Percentiles rank a stretch among this genome's conserved stretches.
Evolutionary conservation across 495 filamentous ascomycete genomes (phyloP).

Genomic region (Penicillium pancosmium): DNA sequence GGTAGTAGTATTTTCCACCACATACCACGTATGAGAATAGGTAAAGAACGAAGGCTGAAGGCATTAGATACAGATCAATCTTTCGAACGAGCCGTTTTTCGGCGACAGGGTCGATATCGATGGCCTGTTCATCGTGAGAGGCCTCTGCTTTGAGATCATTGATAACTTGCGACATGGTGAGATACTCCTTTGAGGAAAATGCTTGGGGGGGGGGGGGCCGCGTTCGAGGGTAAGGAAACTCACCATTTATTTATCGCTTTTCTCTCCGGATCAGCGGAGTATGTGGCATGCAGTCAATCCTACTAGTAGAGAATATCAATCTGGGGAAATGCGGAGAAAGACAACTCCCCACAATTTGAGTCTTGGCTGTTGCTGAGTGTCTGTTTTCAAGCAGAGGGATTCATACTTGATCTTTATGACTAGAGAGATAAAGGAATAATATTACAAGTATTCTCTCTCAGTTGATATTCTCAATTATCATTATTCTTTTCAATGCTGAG

Average conservation of each 20-base stretch:
- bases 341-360: too few species aligned
- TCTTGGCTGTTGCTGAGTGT: not conserved
- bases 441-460: too few species aligned
- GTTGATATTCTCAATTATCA: too few species aligned
- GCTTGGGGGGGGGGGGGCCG: not conserved
- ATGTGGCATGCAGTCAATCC: not conserved
- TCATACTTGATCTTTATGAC: too few species aligned
- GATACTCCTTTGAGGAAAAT: not conserved
- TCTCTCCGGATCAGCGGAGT: not conserved
- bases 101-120: not conserved
- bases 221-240: not conserved
- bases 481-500: too few species aligned
- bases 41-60: not conserved
- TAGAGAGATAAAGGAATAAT: too few species aligned
- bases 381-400: too few species aligned
- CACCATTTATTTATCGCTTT: not conserved
- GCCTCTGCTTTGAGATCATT: not conserved
- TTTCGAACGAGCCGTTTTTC: not conserved
- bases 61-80: not conserved
- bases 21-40: not conserved
- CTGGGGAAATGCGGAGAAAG: not conserved
- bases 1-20: not conserved
- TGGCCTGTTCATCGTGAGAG: not conserved
- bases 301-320: not conserved
- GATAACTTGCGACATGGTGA: not conserved